A percentile compares a stretch with the other conserved stretches of the same genome.
Evolutionary conservation across 768 basidiomycete genomes (phyloP).

Genomic region (Boletus rubescentipes): DNA sequence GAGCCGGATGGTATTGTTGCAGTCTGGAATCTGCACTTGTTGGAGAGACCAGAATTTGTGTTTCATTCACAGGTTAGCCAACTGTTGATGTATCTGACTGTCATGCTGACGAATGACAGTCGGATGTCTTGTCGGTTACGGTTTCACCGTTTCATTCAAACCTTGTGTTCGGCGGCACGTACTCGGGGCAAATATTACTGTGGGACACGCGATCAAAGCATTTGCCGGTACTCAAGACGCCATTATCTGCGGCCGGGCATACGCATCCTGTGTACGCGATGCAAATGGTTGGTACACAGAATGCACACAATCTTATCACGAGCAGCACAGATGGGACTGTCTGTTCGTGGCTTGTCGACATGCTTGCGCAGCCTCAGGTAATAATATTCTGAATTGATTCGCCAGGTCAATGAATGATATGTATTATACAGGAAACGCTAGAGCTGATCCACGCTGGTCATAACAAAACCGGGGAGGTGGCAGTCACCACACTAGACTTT

Average conservation of each 20-base stretch:
- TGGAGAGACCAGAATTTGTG: slow-evolving; percentile 95
- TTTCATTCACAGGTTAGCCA: slow-evolving; percentile 92
- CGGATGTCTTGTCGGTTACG: slow-evolving; percentile 93
- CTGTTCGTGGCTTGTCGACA: slow-evolving; percentile 97
- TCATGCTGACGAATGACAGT: slow-evolving; percentile 47
- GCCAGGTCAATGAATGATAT: not conserved
- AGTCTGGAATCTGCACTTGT: slow-evolving; percentile 94
- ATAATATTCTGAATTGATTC: not conserved
- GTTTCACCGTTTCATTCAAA: slow-evolving; percentile 99
- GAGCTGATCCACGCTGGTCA: slow-evolving; percentile 87
- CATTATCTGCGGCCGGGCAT: slow-evolving; percentile 92
- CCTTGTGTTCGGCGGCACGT: slow-evolving; percentile 97
- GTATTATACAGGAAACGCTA: slow-evolving; percentile 74
- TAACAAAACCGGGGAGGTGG: slow-evolving; percentile 95
- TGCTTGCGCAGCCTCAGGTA: slow-evolving; percentile 98
- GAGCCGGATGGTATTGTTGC: slow-evolving; percentile 97
- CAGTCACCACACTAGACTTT: slow-evolving; percentile 91
- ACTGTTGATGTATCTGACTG: not conserved
- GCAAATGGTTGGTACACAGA: slow-evolving; percentile 98
- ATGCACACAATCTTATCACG: slow-evolving; percentile 96
- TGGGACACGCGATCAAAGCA: slow-evolving; percentile 99
- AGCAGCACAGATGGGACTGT: slow-evolving; percentile 97
- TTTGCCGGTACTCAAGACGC: slow-evolving; percentile 94
- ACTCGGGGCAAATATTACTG: slow-evolving; percentile 95
- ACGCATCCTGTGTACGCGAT: slow-evolving; percentile 99